Evolutionary conservation across 495 filamentous ascomycete genomes (phyloP).

Genomic region (Parachaetomium inaequale): DNA sequence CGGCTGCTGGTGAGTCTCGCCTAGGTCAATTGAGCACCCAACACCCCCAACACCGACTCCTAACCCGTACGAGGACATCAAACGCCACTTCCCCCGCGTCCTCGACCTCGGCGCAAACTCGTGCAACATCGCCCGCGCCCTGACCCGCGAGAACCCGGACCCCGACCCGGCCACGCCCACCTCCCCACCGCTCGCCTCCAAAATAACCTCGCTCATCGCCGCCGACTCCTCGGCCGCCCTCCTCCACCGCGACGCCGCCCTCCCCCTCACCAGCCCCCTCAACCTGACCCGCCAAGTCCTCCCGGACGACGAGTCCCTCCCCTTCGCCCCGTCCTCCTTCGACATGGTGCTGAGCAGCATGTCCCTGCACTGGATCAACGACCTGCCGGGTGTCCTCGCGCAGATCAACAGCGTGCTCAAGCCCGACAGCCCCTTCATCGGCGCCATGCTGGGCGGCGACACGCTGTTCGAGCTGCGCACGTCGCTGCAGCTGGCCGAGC

Average conservation of each 20-base stretch:
- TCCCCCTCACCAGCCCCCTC: conserved; percentile 77
- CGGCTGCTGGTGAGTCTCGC: conserved; percentile 64
- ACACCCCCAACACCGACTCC: neutral
- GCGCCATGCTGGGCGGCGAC: conserved; percentile 94
- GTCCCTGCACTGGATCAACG: conserved; percentile 96
- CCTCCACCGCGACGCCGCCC: conserved; percentile 75
- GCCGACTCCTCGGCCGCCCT: conserved; percentile 75
- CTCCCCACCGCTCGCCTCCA: conserved; percentile 61
- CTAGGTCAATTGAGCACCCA: neutral
- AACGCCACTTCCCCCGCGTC: conserved; percentile 74
- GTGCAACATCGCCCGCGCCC: conserved; percentile 83
- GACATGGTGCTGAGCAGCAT: conserved; percentile 84
- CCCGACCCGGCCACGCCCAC: conserved; percentile 46
- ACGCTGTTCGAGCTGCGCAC: conserved; percentile 92
- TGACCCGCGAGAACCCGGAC: conserved; percentile 66
- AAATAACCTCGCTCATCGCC: conserved; percentile 68
- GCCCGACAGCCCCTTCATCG: conserved; percentile 88
- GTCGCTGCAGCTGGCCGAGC: conserved; percentile 87
- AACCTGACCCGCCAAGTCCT: conserved; percentile 68
- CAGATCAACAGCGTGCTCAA: conserved; percentile 82
- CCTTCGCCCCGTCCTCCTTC: conserved; percentile 73
- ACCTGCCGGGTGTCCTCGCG: conserved; percentile 76
- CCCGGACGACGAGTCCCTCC: conserved; percentile 64
- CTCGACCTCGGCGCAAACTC: conserved; percentile 95
- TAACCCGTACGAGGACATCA: conserved; percentile 66